Conservation (phyloP, 768 basidiomycete genomes). For the Boletus bicolor region DNA sequence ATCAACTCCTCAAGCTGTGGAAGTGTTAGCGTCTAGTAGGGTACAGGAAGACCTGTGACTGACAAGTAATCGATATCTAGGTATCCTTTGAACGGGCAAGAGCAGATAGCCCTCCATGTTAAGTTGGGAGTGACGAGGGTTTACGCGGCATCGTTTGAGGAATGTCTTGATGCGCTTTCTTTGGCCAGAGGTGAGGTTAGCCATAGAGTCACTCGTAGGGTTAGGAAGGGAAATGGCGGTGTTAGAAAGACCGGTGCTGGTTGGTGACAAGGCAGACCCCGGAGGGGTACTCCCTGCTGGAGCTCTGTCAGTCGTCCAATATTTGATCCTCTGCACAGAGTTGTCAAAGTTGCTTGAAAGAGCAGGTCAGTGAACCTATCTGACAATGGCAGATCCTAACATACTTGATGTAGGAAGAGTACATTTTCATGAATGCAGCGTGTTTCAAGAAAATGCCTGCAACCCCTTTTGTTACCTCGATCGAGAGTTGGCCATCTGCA, state of each 20-base stretch:
- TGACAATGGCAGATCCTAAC: conserved; percentile 26
- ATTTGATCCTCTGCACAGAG: conserved; percentile 81
- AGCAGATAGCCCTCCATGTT: conserved; percentile 92
- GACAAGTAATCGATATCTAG: conserved; percentile 92
- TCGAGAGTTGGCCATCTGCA: conserved; percentile 68
- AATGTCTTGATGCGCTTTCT: conserved; percentile 86
- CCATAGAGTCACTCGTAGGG: conserved; percentile 40
- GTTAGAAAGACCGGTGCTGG: conserved; percentile 55
- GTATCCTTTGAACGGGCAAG: conserved; percentile 93
- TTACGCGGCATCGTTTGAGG: conserved; percentile 84
- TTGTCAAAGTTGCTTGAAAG: conserved; percentile 84
- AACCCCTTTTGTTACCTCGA: conserved; percentile 73
- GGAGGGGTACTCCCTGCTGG: conserved; percentile 39
- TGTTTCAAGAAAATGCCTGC: conserved; percentile 90
- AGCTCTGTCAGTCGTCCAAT: conserved; percentile 70
- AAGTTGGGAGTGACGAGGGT: conserved; percentile 89
- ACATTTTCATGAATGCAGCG: conserved; percentile 98
- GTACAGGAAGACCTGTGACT: conserved; percentile 29
- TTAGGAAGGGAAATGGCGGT: conserved; percentile 48
- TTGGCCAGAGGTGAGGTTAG: conserved; percentile 72
- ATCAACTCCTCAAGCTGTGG: conserved; percentile 76
- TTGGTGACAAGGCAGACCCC: conserved; percentile 42
- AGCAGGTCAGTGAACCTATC: conserved; percentile 10
- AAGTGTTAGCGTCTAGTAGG: not conserved
- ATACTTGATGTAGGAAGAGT: conserved; percentile 96